Evolutionary conservation across 78 protist species (phyloP).

Genomic region (Polysphondylium violaceum): DNA sequence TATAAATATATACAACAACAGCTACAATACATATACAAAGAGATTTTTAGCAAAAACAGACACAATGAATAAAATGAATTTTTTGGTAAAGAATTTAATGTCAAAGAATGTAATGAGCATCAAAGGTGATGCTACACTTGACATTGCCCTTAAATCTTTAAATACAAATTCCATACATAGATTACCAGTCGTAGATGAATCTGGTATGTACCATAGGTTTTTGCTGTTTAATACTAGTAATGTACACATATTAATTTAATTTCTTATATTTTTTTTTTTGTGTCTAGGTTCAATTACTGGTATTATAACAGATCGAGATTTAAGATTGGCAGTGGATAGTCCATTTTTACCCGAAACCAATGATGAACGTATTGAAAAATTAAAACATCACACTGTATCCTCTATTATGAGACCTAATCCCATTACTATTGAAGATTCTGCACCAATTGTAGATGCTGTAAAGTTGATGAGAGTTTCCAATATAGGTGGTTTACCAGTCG

Average conservation of each 20-base stretch:
- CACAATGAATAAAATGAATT: background rate
- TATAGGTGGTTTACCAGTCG: slow-evolving; percentile 63
- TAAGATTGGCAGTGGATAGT: slow-evolving; percentile 60
- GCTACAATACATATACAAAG: too few species aligned
- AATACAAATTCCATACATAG: slow-evolving; percentile 55
- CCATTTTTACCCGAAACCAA: slow-evolving; percentile 54
- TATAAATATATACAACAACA: too few species aligned
- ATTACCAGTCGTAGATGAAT: slow-evolving; percentile 50
- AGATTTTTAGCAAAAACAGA: too few species aligned
- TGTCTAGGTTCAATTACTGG: background rate
- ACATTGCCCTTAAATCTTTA: slow-evolving; percentile 35
- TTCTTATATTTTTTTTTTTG: slow-evolving; percentile 1
- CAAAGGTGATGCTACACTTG: slow-evolving; percentile 30
- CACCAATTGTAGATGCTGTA: slow-evolving; percentile 48
- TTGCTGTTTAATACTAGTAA: background rate
- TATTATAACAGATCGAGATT: slow-evolving; percentile 67
- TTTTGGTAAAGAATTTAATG: slow-evolving; percentile 54
- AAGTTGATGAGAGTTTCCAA: slow-evolving; percentile 48
- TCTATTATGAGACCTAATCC: slow-evolving; percentile 52
- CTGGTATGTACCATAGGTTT: background rate
- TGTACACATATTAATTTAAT: background rate
- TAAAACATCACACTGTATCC: slow-evolving; percentile 18
- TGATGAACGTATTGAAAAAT: slow-evolving; percentile 36
- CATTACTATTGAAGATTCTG: slow-evolving; percentile 30
- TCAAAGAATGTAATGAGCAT: slow-evolving; percentile 24